A percentile compares a stretch with the other conserved stretches of the same genome.
Conservation (phyloP, 2,329 filamentous ascomycete species). For the Dothideomycetidae sp. region DNA sequence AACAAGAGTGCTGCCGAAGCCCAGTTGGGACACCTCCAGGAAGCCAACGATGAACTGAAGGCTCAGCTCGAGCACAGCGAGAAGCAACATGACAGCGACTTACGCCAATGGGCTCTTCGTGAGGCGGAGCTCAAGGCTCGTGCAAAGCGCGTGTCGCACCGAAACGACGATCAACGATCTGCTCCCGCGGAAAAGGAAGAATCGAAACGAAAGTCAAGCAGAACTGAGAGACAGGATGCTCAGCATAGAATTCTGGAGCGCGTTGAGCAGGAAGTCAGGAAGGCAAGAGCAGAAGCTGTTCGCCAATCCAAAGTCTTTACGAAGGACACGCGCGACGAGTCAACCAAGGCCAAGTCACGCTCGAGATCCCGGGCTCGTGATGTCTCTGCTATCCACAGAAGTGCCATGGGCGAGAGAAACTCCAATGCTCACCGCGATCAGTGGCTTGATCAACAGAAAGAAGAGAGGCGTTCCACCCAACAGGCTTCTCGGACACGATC, state of each 20-base stretch:
- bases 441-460: not conserved
- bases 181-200: not conserved
- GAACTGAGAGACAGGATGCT: slow-evolving; percentile 9
- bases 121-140: slow-evolving; percentile 10
- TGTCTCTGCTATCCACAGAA: slow-evolving; percentile 13
- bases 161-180: not conserved
- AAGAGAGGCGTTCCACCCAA: not conserved
- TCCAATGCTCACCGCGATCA: slow-evolving; percentile 9
- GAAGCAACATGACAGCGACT: slow-evolving; percentile 37
- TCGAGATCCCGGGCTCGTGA: slow-evolving; percentile 1
- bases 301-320: slow-evolving; percentile 4
- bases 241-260: slow-evolving; percentile 14
- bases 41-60: slow-evolving; percentile 28
- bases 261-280: slow-evolving; percentile 20
- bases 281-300: slow-evolving; percentile 13
- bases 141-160: slow-evolving; percentile 4
- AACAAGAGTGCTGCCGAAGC: slow-evolving; percentile 42
- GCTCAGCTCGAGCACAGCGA: slow-evolving; percentile 24
- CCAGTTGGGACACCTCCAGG: slow-evolving; percentile 49
- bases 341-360: slow-evolving; percentile 15
- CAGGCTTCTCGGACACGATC: not conserved
- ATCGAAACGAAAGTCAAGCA: not conserved
- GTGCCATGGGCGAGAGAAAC: slow-evolving; percentile 14
- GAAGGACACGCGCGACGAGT: slow-evolving; percentile 1
- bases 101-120: slow-evolving; percentile 12